Evolutionary conservation across 2,329 filamentous ascomycete genomes (phyloP).

Genomic region (Bipolaris bicolor): DNA sequence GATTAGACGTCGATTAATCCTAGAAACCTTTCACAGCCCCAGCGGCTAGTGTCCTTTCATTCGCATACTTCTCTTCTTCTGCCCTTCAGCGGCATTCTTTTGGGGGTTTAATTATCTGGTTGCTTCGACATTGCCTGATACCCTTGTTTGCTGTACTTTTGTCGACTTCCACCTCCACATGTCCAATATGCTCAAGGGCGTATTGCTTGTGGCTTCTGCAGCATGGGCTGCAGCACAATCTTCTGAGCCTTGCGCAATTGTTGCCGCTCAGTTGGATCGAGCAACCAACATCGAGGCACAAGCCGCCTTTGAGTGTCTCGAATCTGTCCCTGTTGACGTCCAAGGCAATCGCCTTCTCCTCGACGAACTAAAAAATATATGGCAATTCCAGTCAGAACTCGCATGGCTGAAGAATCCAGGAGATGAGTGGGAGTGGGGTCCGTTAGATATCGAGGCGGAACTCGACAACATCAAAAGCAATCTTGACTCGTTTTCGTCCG

Average conservation of each 20-base stretch:
- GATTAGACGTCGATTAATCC: slow-evolving; percentile 5
- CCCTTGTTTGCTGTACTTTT: not conserved
- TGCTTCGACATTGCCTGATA: not conserved
- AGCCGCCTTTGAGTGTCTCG: slow-evolving; percentile 35
- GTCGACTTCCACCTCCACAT: not conserved
- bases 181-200: slow-evolving; percentile 17
- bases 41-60: not conserved
- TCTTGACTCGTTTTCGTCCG: slow-evolving; percentile 38
- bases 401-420: slow-evolving; percentile 45
- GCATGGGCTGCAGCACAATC: slow-evolving; percentile 24
- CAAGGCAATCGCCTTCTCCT: slow-evolving; percentile 34
- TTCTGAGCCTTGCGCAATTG: slow-evolving; percentile 29
- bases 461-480: slow-evolving; percentile 41
- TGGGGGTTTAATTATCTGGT: slow-evolving; percentile 1
- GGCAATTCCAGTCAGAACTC: slow-evolving; percentile 48
- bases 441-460: slow-evolving; percentile 43
- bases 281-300: slow-evolving; percentile 23
- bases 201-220: slow-evolving; percentile 21
- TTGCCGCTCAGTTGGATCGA: slow-evolving; percentile 13
- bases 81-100: not conserved
- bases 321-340: slow-evolving; percentile 41
- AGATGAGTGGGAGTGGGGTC: slow-evolving; percentile 39
- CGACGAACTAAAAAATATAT: slow-evolving; percentile 37
- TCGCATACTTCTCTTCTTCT: not conserved
- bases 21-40: slow-evolving; percentile 7